A percentile compares a stretch with the other conserved stretches of the same genome.
Evolutionary conservation across 805 yeast genomes (phyloP).

Genomic region (Monosporozyma unispora): DNA sequence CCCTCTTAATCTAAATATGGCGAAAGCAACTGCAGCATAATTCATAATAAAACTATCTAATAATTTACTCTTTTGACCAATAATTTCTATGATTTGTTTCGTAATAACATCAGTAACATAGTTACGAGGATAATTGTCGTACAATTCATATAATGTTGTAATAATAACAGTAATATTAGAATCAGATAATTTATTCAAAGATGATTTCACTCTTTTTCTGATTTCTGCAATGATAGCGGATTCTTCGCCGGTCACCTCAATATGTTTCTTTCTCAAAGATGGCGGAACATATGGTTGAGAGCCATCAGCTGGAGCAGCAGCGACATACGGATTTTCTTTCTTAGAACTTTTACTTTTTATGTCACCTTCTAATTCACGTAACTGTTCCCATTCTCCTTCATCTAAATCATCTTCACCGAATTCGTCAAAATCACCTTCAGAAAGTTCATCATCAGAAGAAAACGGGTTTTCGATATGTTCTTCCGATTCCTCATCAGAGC

Average conservation of each 20-base stretch:
- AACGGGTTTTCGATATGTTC: slow-evolving; percentile 27
- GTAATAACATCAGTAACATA: slow-evolving; percentile 67
- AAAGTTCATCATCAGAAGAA: slow-evolving; percentile 35
- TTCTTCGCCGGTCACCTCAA: slow-evolving; percentile 31
- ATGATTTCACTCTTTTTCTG: slow-evolving; percentile 64
- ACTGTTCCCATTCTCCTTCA: slow-evolving; percentile 29
- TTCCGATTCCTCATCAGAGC: slow-evolving; percentile 4
- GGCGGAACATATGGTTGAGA: slow-evolving; percentile 76
- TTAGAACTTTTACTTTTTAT: slow-evolving; percentile 22
- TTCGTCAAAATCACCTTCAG: slow-evolving; percentile 37
- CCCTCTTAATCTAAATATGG: slow-evolving; percentile 72
- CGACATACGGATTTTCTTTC: slow-evolving; percentile 68
- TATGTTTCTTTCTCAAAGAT: slow-evolving; percentile 53
- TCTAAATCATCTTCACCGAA: slow-evolving; percentile 33
- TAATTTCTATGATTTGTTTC: slow-evolving; percentile 51
- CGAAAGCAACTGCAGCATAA: slow-evolving; percentile 68
- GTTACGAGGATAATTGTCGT: slow-evolving; percentile 62
- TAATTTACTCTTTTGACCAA: slow-evolving; percentile 53
- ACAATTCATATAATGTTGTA: slow-evolving; percentile 56
- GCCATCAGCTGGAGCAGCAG: slow-evolving; percentile 37
- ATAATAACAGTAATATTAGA: slow-evolving; percentile 67
- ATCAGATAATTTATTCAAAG: slow-evolving; percentile 82
- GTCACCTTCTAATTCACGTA: slow-evolving; percentile 25
- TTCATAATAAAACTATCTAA: slow-evolving; percentile 71
- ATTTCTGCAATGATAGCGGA: slow-evolving; percentile 43